Percentiles rank a stretch among this genome's conserved stretches.
These are phyloP conservation scores for Medicago ruthenica DNA, from an alignment of 306 rosid genomes.

Conservation along the genomic window DNA sequence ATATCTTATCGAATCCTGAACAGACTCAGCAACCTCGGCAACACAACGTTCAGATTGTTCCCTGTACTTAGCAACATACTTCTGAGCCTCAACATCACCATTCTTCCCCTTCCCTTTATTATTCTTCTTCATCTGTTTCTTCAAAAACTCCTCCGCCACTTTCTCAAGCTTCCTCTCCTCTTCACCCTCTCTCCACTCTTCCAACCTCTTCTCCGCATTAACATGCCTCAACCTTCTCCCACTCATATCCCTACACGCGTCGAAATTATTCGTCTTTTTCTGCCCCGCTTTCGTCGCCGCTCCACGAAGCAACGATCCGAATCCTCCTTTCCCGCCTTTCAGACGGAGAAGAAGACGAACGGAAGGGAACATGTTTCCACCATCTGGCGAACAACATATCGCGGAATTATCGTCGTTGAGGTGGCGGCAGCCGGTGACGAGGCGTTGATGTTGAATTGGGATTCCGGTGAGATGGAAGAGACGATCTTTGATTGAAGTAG, in stretches of 20 bases:
- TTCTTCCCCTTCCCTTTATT: slow-evolving; percentile 81
- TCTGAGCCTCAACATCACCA: slow-evolving; percentile 70
- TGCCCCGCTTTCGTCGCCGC: slow-evolving; percentile 96
- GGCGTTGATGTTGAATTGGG: slow-evolving; percentile 75
- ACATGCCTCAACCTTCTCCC: slow-evolving; percentile 95
- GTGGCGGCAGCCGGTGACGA: slow-evolving; percentile 63
- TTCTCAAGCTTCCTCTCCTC: slow-evolving; percentile 78
- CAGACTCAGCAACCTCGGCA: slow-evolving; percentile 74
- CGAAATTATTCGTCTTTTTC: slow-evolving; percentile 96
- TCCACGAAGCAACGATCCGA: slow-evolving; percentile 89
- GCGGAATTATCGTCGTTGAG: slow-evolving; percentile 56
- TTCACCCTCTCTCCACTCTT: slow-evolving; percentile 89
- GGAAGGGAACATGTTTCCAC: slow-evolving; percentile 58
- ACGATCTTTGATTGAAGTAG: slow-evolving; percentile 60
- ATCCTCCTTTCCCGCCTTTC: slow-evolving; percentile 94
- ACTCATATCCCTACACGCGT: slow-evolving; percentile 98
- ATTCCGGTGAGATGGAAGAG: slow-evolving; percentile 70
- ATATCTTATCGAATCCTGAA: slow-evolving; percentile 60
- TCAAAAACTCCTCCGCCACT: slow-evolving; percentile 79
- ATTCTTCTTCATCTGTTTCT: slow-evolving; percentile 78
- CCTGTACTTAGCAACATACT: slow-evolving; percentile 84
- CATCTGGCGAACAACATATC: slow-evolving; percentile 52
- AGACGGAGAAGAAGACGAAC: slow-evolving; percentile 71
- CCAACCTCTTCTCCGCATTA: slow-evolving; percentile 90
- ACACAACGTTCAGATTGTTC: slow-evolving; percentile 79